Base-by-base conservation (phyloP, 257 asterid genomes). In the Solanum pimpinellifolium region DNA sequence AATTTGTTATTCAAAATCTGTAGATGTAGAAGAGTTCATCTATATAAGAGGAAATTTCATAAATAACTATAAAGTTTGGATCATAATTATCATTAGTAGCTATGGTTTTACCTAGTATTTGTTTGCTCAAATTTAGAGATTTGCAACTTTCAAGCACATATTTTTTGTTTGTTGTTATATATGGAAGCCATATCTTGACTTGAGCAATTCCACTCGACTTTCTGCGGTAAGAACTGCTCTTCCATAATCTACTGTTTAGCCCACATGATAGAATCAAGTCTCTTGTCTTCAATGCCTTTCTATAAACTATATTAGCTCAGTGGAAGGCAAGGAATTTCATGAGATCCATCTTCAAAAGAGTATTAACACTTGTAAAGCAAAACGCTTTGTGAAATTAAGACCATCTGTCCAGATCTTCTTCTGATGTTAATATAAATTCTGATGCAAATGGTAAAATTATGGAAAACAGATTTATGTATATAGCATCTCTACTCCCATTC, bases 191-290 rank as follows among this genome's bases (percentile, higher is more conserved):
- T 10, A 86, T 44, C 44, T 72, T 1, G 46, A 21, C 85, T 90
- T 92, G 74, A 95, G 87, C 88, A 95, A 89, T 37, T 88, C 89
- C 35, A 91, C 94, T 3, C 96, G 93, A 21, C 74, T 80, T 41
- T 93, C 70, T 60, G 69, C 69, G 23, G 11, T 29, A 13, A 47
- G 18, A 37, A 37, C 39, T 37, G 39, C 39, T 37, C 1, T 93
- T 20, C 98, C 98, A 59, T 93, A 94, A 18, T 95, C 98, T 16
- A 93, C 96, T 9, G 94, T 93, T 49, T 94, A 89, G 91, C 91
- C 98, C 98, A 91, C 85, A 92, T 83, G 9, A 83, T 74, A 42
- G 85, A 74, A 37, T 90, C 92, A 21, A 91, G 87, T 86, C 91
- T 92, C 87, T 90, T 46, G 86, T 91, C 93, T 35, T 91, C 92